These are phyloP conservation scores for Collybia nuda DNA, from an alignment of 768 basidiomycete species.

Conservation along the genomic window DNA sequence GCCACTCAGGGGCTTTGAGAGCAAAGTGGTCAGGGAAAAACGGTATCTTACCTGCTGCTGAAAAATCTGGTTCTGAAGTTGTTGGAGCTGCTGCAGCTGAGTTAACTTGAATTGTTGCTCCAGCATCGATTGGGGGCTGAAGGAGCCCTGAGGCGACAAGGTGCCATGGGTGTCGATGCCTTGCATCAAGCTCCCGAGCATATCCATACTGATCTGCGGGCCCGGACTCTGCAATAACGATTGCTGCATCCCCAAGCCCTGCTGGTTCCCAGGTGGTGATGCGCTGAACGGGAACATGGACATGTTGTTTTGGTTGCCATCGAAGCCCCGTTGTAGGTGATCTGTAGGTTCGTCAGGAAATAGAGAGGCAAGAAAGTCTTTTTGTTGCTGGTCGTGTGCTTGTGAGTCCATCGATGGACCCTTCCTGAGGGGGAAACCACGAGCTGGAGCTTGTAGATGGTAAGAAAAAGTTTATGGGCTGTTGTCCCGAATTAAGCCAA, in stretches of 20 bases:
- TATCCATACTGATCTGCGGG: slow-evolving; percentile 46
- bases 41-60: slow-evolving; percentile 74
- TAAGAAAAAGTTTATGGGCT: too few species aligned
- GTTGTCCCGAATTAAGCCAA: too few species aligned
- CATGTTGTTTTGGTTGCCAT: not conserved
- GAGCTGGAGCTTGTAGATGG: too few species aligned
- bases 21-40: slow-evolving; percentile 5
- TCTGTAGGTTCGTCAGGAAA: not conserved
- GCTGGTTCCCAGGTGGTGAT: not conserved
- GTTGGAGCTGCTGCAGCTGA: slow-evolving; percentile 67
- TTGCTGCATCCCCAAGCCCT: slow-evolving; percentile 5
- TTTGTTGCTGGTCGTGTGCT: not conserved
- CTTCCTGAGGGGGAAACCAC: too few species aligned
- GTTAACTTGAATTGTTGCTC: slow-evolving; percentile 80
- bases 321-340: not conserved
- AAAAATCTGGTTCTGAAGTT: slow-evolving; percentile 83
- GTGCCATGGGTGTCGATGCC: slow-evolving; percentile 33
- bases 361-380: not conserved
- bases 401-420: not conserved
- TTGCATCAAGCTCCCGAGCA: slow-evolving; percentile 50
- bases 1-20: not conserved
- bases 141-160: slow-evolving; percentile 19
- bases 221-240: slow-evolving; percentile 14
- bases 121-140: slow-evolving; percentile 50
- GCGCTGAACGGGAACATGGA: not conserved